These are phyloP conservation scores for Pharus latifolius DNA, from an alignment of 176 grass and related monocot genomes.

Conservation along the genomic window DNA sequence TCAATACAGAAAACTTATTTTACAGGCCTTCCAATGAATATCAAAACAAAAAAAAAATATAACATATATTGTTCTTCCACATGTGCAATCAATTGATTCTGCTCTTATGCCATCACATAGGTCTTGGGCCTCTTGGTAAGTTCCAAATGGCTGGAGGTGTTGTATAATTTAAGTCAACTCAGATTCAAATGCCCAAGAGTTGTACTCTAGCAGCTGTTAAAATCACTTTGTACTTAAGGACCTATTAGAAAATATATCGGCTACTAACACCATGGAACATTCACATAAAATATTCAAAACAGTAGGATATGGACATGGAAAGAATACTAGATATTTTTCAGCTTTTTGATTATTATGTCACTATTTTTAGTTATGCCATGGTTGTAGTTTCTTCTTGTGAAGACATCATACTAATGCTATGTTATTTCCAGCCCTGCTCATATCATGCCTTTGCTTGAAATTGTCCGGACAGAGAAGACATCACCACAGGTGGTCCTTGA, in stretches of 20 bases:
- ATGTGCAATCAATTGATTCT: background rate
- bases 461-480: slow-evolving; percentile 90
- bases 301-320: background rate
- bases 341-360: background rate
- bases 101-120: background rate
- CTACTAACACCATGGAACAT: background rate
- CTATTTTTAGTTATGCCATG: too few relatives aligned
- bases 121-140: background rate
- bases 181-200: background rate
- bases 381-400: background rate
- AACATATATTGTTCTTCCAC: background rate
- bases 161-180: background rate
- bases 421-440: slow-evolving; percentile 82
- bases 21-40: background rate
- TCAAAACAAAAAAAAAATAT: background rate
- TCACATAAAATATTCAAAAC: background rate
- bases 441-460: slow-evolving; percentile 98
- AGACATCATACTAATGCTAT: slow-evolving; percentile 5
- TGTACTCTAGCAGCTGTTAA: background rate
- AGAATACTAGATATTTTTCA: background rate
- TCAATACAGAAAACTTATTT: background rate
- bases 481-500: slow-evolving; percentile 88
- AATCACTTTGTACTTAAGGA: background rate
- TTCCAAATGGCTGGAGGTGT: background rate
- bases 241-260: background rate